phyloP scores from a whole-genome alignment of 257 asterid genomes.

The Voacanga thouarsii region DNA sequence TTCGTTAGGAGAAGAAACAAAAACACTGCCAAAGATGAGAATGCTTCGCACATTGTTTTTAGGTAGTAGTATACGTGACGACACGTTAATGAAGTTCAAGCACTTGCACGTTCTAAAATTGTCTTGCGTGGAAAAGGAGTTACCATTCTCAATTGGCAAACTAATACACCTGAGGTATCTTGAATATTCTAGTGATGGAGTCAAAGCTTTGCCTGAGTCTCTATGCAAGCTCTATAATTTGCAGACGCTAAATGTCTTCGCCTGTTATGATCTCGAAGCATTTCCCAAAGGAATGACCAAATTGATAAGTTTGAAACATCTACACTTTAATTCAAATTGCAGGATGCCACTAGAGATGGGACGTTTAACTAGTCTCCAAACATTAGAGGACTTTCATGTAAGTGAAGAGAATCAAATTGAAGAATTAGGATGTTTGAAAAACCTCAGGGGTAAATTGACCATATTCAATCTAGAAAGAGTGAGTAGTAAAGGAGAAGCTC shows the following conservation, averaged over 20 bases:
- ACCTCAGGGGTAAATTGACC: constrained; percentile 16
- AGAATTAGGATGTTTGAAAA: constrained; percentile 27
- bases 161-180: constrained; percentile 29
- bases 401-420: constrained; percentile 9
- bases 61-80: background rate
- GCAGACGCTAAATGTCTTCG: constrained; percentile 12
- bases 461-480: constrained; percentile 25
- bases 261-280: background rate
- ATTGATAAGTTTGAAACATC: constrained; percentile 27
- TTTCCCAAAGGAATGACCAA: constrained; percentile 18
- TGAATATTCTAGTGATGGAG: constrained; percentile 1
- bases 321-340: background rate
- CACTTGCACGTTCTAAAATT: constrained; percentile 16
- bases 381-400: constrained; percentile 10
- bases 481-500: constrained; percentile 19
- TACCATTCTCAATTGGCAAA: constrained; percentile 4
- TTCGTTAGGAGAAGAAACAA: background rate
- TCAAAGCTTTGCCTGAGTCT: constrained; percentile 16
- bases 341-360: constrained; percentile 19
- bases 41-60: constrained; percentile 14
- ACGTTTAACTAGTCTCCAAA: constrained; percentile 22
- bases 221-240: constrained; percentile 25
- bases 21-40: background rate
- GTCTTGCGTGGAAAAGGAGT: background rate
- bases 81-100: constrained; percentile 15